These are phyloP conservation scores for Nicotiana undulata DNA, from an alignment of 257 asterid species.

Conservation along the genomic window DNA sequence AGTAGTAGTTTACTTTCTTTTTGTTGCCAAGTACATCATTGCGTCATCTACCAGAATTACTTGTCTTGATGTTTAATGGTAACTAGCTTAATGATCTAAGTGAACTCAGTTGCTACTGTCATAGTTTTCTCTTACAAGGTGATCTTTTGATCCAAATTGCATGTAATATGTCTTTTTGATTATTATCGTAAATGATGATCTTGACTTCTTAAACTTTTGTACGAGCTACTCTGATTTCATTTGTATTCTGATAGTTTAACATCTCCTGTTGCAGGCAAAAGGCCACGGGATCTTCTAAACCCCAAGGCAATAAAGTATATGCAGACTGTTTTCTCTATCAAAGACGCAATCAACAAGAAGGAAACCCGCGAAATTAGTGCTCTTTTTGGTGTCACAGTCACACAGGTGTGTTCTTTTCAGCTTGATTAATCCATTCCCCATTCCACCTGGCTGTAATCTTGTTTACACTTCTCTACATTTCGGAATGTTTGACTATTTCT, in stretches of 20 bases:
- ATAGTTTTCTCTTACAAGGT: neutral
- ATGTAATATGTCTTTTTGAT: neutral
- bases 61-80: neutral
- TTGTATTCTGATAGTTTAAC: neutral
- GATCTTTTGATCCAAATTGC: neutral
- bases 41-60: neutral
- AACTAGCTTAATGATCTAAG: neutral
- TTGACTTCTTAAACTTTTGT: conserved; percentile 1
- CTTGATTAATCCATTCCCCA: neutral
- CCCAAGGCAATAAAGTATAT: conserved; percentile 91
- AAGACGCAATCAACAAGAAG: conserved; percentile 81
- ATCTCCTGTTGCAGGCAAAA: conserved; percentile 54
- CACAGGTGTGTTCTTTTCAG: conserved; percentile 49
- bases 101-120: neutral
- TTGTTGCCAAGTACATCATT: neutral
- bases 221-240: neutral
- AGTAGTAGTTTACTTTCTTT: neutral
- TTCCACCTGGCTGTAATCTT: neutral
- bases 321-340: conserved; percentile 77
- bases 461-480: neutral
- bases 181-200: neutral
- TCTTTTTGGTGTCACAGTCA: conserved; percentile 85
- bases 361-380: conserved; percentile 90
- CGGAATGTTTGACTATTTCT: neutral
- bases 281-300: conserved; percentile 92